Percentiles rank a stretch among this genome's conserved stretches.
These are phyloP conservation scores for Aspergillus haitiensis DNA, from an alignment of 495 filamentous ascomycete genomes.

Conservation along the genomic window DNA sequence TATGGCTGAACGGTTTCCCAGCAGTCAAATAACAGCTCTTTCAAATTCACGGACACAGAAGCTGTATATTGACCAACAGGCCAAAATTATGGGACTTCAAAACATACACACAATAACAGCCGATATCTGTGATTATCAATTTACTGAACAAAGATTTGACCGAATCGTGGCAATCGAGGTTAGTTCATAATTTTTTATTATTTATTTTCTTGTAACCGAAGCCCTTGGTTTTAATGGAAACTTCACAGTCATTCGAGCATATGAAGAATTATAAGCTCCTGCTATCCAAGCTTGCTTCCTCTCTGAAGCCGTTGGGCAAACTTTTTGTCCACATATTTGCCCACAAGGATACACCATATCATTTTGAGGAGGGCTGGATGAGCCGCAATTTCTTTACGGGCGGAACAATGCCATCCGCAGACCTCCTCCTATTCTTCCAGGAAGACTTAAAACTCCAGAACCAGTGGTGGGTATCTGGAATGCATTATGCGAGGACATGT, in stretches of 20 bases:
- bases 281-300: background rate
- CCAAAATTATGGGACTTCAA: background rate
- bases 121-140: background rate
- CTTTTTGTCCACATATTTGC: slow-evolving; percentile 7
- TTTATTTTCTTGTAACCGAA: too few species aligned
- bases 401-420: slow-evolving; percentile 11
- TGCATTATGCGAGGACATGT: slow-evolving; percentile 9
- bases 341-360: slow-evolving; percentile 7
- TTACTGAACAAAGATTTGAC: background rate
- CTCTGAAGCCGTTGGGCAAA: slow-evolving; percentile 1
- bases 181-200: background rate
- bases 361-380: slow-evolving; percentile 13
- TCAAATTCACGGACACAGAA: background rate
- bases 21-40: background rate
- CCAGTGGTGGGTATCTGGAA: slow-evolving; percentile 10
- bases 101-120: background rate
- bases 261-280: slow-evolving; percentile 9
- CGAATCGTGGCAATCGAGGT: background rate
- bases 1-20: background rate
- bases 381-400: slow-evolving; percentile 1
- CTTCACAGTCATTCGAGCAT: slow-evolving; percentile 10
- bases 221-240: too few species aligned
- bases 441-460: background rate
- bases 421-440: slow-evolving; percentile 8
- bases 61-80: background rate